A percentile compares a stretch with the other conserved stretches of the same genome.
Evolutionary conservation across 176 grass and related monocot genomes (phyloP).

Genomic region (Panicum miliaceum): DNA sequence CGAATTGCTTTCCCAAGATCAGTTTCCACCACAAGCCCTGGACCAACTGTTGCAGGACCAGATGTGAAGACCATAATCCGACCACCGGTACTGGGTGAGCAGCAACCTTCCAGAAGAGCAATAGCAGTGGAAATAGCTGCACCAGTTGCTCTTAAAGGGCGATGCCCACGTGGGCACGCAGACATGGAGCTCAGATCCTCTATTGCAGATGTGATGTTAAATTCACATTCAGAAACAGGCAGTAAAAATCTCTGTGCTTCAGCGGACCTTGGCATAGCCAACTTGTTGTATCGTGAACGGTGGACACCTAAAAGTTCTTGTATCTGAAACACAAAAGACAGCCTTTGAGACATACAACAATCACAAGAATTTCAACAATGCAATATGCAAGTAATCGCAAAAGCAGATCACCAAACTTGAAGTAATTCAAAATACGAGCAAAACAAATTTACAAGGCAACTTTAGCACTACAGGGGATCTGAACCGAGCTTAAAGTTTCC

Average conservation of each 20-base stretch:
- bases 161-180: slow-evolving; percentile 57
- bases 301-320: slow-evolving; percentile 74
- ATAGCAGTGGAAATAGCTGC: slow-evolving; percentile 83
- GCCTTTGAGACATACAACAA: slow-evolving; percentile 25
- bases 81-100: slow-evolving; percentile 61
- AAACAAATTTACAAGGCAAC: not conserved
- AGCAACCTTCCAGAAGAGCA: slow-evolving; percentile 90
- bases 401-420: not conserved
- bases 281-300: slow-evolving; percentile 54
- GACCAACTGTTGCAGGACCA: slow-evolving; percentile 85
- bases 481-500: not conserved
- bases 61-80: slow-evolving; percentile 91
- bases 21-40: slow-evolving; percentile 79
- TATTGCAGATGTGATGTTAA: slow-evolving; percentile 82
- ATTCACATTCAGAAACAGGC: slow-evolving; percentile 95
- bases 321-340: slow-evolving; percentile 65
- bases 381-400: slow-evolving; percentile 20
- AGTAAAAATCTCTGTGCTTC: slow-evolving; percentile 73
- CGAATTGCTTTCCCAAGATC: slow-evolving; percentile 83
- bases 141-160: slow-evolving; percentile 66
- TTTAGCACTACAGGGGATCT: not conserved
- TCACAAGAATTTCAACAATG: slow-evolving; percentile 1
- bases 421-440: not conserved
- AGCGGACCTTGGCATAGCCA: slow-evolving; percentile 45
- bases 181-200: slow-evolving; percentile 72